Evolutionary conservation across 441 rosid genomes (phyloP).

Genomic region (Croton setiger): DNA sequence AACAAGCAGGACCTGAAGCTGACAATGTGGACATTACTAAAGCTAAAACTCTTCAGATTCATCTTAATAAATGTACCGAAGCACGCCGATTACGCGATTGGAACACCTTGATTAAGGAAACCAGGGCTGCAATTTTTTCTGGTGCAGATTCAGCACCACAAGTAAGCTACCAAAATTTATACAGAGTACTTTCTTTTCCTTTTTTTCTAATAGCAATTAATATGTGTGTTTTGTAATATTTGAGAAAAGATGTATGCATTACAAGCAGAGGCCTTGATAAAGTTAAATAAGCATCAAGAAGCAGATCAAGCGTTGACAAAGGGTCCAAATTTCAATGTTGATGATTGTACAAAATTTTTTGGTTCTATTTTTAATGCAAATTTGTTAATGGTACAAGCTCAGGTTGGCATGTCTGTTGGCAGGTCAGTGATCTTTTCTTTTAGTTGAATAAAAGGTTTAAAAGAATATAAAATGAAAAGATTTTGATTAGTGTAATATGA

Average conservation of each 20-base stretch:
- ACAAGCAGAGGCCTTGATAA: conserved; percentile 86
- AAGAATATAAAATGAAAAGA: too few relatives aligned
- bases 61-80: conserved; percentile 62
- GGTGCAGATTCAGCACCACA: conserved; percentile 92
- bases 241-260: conserved; percentile 55
- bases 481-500: not conserved
- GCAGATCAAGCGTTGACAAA: conserved; percentile 55
- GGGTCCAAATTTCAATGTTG: conserved; percentile 58
- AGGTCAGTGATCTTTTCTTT: conserved; percentile 44
- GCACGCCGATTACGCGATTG: conserved; percentile 66
- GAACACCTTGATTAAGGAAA: conserved; percentile 58
- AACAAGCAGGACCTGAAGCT: conserved; percentile 80
- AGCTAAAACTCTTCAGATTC: conserved; percentile 50
- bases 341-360: conserved; percentile 59
- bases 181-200: too few relatives aligned
- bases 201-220: not conserved
- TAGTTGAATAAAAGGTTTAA: too few relatives aligned
- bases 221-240: not conserved
- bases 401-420: conserved; percentile 74
- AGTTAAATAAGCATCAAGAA: conserved; percentile 69
- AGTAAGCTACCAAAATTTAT: conserved; percentile 28
- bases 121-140: conserved; percentile 46
- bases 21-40: conserved; percentile 62
- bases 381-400: conserved; percentile 73
- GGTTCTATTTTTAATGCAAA: conserved; percentile 75